Evolutionary conservation across 148 eudicot species (phyloP), one percentile per base, ranked within the genome.

Genomic region (Spergularia bocconei): DNA sequence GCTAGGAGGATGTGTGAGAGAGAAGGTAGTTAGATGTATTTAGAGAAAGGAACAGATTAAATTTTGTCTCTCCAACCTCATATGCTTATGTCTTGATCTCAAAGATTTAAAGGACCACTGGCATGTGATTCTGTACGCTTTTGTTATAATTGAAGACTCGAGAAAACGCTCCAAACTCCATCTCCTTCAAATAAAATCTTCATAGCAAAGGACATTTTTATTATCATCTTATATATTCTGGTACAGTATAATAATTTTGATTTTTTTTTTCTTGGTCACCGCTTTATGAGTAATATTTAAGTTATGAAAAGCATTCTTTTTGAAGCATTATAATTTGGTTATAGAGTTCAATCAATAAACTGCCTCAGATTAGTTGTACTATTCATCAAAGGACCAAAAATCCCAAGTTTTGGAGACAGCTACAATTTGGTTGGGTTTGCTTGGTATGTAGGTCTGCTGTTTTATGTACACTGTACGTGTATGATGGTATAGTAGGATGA

Each of bases 71-170:
- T 14, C 67, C 4, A 63, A 23, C 16, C 69, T 73, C 14, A 60
- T 60, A 29, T 69, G 82, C 70, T 79, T 63, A 80, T 66, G 79
- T 80, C 79, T 75, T 75, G 47, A 57, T 80, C 83, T 65, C 69
- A 76, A 80, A 80, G 83, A 80, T 80, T 80, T 80, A 80, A 13
- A 75, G 83, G 83, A 80, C 83, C 79, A 80, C 73, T 57, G 1
- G 25, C 83, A 80, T 80, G 83, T 80, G 83, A 71, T 80, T 70
- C 54, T 80, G 79, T 76, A 80, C 79, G 71, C 63, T 53, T 70
- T 61, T 70, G 44, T 56, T 71, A 80, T 80, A 71, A 80, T 80
- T 76, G 79, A 80, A 80, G 83, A 80, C 68, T 65, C 61, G 71
- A 70, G 36, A 29, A 71, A 44, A 44, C 48, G 48, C 78, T 50